Conservation (phyloP, 1,139 yeast species). For the Kluyveromyces sp. region DNA sequence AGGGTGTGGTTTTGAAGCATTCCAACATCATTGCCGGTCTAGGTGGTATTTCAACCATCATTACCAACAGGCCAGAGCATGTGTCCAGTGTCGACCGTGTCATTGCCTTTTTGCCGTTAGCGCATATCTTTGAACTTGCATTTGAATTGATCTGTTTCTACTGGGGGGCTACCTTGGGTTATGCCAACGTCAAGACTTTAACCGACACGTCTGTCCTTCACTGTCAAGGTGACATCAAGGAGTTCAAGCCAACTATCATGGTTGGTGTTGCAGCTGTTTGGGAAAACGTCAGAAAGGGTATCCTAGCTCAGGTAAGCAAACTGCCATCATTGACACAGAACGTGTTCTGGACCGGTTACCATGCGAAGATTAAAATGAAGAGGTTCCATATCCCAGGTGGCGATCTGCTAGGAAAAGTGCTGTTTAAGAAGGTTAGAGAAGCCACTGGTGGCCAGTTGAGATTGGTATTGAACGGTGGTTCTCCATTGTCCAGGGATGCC, state of each 20-base stretch:
- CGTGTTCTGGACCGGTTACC: conserved; percentile 84
- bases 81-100: conserved; percentile 57
- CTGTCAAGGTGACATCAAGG: conserved; percentile 81
- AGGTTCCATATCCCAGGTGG: conserved; percentile 70
- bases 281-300: conserved; percentile 94
- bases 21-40: conserved; percentile 73
- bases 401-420: conserved; percentile 51
- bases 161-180: conserved; percentile 91
- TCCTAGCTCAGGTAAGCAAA: conserved; percentile 63
- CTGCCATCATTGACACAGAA: conserved; percentile 65
- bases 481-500: conserved; percentile 82
- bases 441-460: conserved; percentile 93
- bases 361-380: conserved; percentile 57
- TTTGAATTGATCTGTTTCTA: conserved; percentile 73
- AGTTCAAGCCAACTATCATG: conserved; percentile 88
- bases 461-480: conserved; percentile 82
- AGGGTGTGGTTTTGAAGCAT: conserved; percentile 88
- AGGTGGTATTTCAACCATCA: conserved; percentile 69
- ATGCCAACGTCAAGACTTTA: conserved; percentile 88
- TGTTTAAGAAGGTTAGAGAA: conserved; percentile 82
- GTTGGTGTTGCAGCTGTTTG: conserved; percentile 99
- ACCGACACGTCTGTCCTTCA: conserved; percentile 76
- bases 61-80: conserved; percentile 39
- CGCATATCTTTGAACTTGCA: conserved; percentile 89
- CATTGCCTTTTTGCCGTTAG: conserved; percentile 87